Percentiles rank a stretch among this genome's conserved stretches.
Evolutionary conservation across 495 filamentous ascomycete species (phyloP).

Genomic region (Lasiosphaeris hirsuta): DNA sequence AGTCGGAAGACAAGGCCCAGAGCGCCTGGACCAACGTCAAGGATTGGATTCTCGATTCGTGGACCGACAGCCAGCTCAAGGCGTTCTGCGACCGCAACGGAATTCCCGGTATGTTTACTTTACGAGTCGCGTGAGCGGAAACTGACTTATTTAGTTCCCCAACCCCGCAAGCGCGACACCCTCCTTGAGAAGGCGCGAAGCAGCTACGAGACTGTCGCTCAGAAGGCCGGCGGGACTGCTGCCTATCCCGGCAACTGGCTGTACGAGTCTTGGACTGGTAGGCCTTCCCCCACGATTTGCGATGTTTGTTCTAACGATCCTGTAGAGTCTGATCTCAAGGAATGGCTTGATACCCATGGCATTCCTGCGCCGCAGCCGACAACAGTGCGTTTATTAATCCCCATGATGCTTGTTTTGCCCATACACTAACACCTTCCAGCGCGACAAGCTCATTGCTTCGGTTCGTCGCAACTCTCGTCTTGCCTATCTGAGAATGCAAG

Average conservation of each 20-base stretch:
- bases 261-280: conserved; percentile 73
- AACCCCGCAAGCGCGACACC: conserved; percentile 81
- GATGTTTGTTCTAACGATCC: conserved; percentile 48
- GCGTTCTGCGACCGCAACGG: conserved; percentile 84
- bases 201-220: conserved; percentile 76
- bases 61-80: conserved; percentile 70
- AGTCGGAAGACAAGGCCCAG: conserved; percentile 69
- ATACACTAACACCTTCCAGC: conserved; percentile 27
- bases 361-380: conserved; percentile 83
- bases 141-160: conserved; percentile 47
- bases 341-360: conserved; percentile 88
- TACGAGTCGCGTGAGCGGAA: not conserved
- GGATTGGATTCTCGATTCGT: conserved; percentile 95
- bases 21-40: conserved; percentile 67
- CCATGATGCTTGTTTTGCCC: not conserved
- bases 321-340: conserved; percentile 49
- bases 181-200: conserved; percentile 72
- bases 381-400: conserved; percentile 38
- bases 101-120: conserved; percentile 58
- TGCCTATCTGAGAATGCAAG: conserved; percentile 62
- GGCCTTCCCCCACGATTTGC: conserved; percentile 37
- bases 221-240: conserved; percentile 77
- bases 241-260: conserved; percentile 95
- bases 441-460: conserved; percentile 82
- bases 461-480: conserved; percentile 89